Percentiles rank a stretch among this genome's conserved stretches.
Conservation (phyloP, 768 basidiomycete species). For the Hygrophorus pudorinus region DNA sequence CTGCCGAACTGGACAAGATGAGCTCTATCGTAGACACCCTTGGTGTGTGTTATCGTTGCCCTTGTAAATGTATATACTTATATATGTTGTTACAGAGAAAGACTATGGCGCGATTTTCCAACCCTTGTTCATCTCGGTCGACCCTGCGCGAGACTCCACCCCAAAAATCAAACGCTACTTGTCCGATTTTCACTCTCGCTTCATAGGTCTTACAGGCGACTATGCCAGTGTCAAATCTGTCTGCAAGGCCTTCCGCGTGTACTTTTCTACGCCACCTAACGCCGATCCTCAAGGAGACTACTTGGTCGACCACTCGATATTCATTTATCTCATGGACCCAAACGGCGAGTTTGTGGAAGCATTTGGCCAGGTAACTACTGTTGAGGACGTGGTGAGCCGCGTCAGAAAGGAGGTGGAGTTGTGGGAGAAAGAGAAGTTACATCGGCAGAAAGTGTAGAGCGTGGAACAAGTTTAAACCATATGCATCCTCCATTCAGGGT, state of each 20-base stretch:
- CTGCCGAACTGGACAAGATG: constrained; percentile 95
- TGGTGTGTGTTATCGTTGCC: constrained; percentile 36
- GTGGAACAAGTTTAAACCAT: not conserved
- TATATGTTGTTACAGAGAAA: constrained; percentile 38
- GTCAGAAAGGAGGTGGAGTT: constrained; percentile 5
- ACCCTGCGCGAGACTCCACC: constrained; percentile 82
- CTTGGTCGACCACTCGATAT: constrained; percentile 94
- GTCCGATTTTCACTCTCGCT: constrained; percentile 83
- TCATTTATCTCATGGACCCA: constrained; percentile 98
- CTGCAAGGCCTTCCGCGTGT: constrained; percentile 95
- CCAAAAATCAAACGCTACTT: constrained; percentile 54
- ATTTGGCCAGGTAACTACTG: constrained; percentile 75
- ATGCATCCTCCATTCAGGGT: not conserved
- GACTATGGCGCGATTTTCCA: constrained; percentile 63
- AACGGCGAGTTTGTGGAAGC: constrained; percentile 91
- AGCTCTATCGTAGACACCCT: constrained; percentile 61
- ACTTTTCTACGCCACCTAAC: constrained; percentile 91
- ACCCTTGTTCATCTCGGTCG: constrained; percentile 93
- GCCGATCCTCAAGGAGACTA: constrained; percentile 89
- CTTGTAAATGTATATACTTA: constrained; percentile 1
- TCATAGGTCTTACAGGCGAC: constrained; percentile 79
- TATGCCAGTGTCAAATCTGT: constrained; percentile 76
- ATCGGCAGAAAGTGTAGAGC: not conserved
- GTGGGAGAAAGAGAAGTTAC: not conserved
- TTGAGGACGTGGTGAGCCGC: constrained; percentile 50